phyloP scores from a whole-genome alignment of 331 rosid species.

The Ulmus americana region DNA sequence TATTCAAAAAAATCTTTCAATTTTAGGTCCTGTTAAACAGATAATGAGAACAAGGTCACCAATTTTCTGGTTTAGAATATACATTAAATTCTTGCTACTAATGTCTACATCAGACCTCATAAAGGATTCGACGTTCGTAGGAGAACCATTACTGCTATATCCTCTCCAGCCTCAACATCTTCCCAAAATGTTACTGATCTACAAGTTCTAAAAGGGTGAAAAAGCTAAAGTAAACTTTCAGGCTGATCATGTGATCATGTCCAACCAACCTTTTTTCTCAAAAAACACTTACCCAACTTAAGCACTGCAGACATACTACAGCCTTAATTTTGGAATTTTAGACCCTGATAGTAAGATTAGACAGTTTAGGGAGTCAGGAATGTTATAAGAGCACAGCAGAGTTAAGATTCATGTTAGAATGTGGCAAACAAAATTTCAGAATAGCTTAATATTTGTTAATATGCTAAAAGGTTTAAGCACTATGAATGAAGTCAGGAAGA shows the following conservation, averaged over 20 bases:
- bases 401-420: neutral
- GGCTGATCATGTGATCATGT: too few relatives aligned
- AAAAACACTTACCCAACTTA: neutral
- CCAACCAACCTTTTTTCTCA: neutral
- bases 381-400: neutral
- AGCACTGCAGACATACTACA: neutral
- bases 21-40: neutral
- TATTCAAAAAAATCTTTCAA: neutral
- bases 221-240: too few relatives aligned
- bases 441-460: neutral
- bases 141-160: neutral
- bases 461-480: neutral
- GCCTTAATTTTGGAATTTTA: neutral
- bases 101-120: neutral
- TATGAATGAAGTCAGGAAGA: neutral
- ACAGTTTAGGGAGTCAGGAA: neutral
- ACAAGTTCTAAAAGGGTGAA: neutral
- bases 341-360: neutral
- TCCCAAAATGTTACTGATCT: neutral
- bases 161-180: neutral
- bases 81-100: neutral
- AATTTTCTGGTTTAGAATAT: neutral
- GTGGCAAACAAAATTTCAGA: neutral
- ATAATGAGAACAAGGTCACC: neutral
- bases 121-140: neutral